A percentile compares a stretch with the other conserved stretches of the same genome.
Conservation (phyloP, 2,329 filamentous ascomycete genomes). For the Aspergillus ibericus region DNA sequence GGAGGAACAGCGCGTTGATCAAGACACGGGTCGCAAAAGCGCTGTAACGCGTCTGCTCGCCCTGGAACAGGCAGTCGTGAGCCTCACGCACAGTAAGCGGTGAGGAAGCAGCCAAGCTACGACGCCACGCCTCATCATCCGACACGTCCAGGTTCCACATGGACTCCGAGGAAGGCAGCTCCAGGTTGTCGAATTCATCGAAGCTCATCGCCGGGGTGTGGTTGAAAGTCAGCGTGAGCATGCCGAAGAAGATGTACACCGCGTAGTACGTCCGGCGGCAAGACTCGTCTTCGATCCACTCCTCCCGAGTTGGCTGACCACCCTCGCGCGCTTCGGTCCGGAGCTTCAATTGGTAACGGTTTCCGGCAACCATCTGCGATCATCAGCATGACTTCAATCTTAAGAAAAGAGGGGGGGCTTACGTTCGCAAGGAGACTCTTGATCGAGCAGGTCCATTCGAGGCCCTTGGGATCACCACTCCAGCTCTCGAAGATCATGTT, state of each 20-base stretch:
- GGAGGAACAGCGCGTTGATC: constrained; percentile 97
- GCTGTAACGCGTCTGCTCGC: constrained; percentile 85
- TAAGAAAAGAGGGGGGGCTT: not conserved
- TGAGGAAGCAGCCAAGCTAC: constrained; percentile 69
- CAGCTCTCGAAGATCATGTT: constrained; percentile 99
- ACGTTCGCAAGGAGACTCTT: constrained; percentile 90
- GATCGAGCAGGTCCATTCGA: constrained; percentile 99
- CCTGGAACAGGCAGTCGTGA: constrained; percentile 93
- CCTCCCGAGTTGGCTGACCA: constrained; percentile 71
- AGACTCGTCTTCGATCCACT: constrained; percentile 97
- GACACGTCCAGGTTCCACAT: constrained; percentile 83
- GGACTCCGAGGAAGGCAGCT: constrained; percentile 88
- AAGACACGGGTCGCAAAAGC: constrained; percentile 96
- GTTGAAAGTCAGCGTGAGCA: constrained; percentile 93
- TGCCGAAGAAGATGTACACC: constrained; percentile 97
- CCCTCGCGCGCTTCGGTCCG: constrained; percentile 83
- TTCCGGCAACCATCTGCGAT: constrained; percentile 83
- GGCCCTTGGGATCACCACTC: constrained; percentile 95
- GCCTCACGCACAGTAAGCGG: constrained; percentile 88
- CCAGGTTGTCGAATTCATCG: constrained; percentile 93
- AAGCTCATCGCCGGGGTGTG: constrained; percentile 97
- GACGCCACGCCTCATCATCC: constrained; percentile 81
- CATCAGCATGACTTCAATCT: constrained; percentile 19
- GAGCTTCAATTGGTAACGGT: constrained; percentile 92
- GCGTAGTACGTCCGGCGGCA: constrained; percentile 96